These are phyloP conservation scores for Parastagonospora nodorum DNA, from an alignment of 2,329 filamentous ascomycete species.

Conservation along the genomic window DNA sequence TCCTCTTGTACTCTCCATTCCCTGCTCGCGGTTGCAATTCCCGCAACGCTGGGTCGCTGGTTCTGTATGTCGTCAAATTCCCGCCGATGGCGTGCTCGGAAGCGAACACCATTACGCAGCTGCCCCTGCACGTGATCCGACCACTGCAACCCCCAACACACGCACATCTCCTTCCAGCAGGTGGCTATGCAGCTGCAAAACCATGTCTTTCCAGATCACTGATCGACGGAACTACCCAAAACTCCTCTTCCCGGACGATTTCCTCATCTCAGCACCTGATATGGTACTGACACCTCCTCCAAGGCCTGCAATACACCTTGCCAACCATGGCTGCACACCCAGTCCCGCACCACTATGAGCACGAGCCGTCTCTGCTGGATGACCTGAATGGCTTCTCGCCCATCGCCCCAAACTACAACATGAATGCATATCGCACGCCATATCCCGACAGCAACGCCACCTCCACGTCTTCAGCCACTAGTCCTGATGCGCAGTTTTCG, in stretches of 20 bases:
- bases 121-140: slow-evolving; percentile 9
- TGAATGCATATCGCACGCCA: slow-evolving; percentile 33
- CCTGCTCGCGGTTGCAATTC: slow-evolving; percentile 13
- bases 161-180: slow-evolving; percentile 9
- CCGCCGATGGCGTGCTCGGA: slow-evolving; percentile 22
- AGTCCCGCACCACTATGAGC: slow-evolving; percentile 30
- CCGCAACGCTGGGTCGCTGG: slow-evolving; percentile 16
- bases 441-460: slow-evolving; percentile 42
- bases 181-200: slow-evolving; percentile 18
- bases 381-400: slow-evolving; percentile 37
- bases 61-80: slow-evolving; percentile 29
- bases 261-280: background rate
- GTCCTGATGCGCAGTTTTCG: slow-evolving; percentile 25
- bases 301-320: slow-evolving; percentile 37
- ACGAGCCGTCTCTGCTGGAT: slow-evolving; percentile 32
- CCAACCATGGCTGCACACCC: slow-evolving; percentile 33
- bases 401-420: slow-evolving; percentile 29
- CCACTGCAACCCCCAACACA: background rate
- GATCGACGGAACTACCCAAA: background rate
- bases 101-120: background rate
- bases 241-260: slow-evolving; percentile 2
- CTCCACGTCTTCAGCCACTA: slow-evolving; percentile 31
- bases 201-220: background rate
- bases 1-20: slow-evolving; percentile 8
- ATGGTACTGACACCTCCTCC: slow-evolving; percentile 29